Base-by-base conservation (phyloP, 2,329 filamentous ascomycete species). In the Bimuria novae-zelandiae region DNA sequence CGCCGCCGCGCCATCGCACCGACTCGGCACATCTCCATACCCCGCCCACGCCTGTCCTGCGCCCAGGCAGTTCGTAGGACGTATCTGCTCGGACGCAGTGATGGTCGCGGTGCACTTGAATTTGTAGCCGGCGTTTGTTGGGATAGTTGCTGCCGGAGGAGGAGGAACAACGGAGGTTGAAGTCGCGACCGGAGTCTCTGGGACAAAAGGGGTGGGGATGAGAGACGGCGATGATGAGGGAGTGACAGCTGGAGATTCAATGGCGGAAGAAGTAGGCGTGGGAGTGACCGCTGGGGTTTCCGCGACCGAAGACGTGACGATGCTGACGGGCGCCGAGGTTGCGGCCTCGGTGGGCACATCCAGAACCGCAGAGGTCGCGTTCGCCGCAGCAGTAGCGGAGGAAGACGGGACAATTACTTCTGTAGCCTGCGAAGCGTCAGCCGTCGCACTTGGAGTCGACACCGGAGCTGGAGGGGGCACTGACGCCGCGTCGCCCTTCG, bases 401-500 rank as follows among this genome's bases (percentile, higher is more conserved):
- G 39, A 42, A 2, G 37, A 22, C 2, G n/a, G n/a, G n/a, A n/a
- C n/a, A 43, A 7, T 37, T 47, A 47, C 44, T 37, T 37, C 3
- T 21, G 43, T 10, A 23, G 14, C 21, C 41, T 46, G 30, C 19
- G 30, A 11, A 17, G 30, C 30, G 43, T 44, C 42, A 44, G 42
- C 30, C 5, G 42, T 21, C 29, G n/a, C n/a, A n/a, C 8, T 12
- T 7, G 32, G 10, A 17, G 43, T 10, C 11, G 32, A 30, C 14
- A 17, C 25, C 21, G 27, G 14, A 42, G 49, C 16, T 17, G 35
- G 30, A 21, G 12, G 39, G 44, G 39, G 16, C 5, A 50, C 35
- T 45, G 22, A 19, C 8, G 70, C 64, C 0, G 68, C 19, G 7
- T 45, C 68, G 2, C 46, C 36, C 48, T 81, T 80, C 3, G 83